Percentiles rank a stretch among this genome's conserved stretches.
Evolutionary conservation across 1,284 basidiomycete species (phyloP).

Genomic region (Termitomyces sp.): DNA sequence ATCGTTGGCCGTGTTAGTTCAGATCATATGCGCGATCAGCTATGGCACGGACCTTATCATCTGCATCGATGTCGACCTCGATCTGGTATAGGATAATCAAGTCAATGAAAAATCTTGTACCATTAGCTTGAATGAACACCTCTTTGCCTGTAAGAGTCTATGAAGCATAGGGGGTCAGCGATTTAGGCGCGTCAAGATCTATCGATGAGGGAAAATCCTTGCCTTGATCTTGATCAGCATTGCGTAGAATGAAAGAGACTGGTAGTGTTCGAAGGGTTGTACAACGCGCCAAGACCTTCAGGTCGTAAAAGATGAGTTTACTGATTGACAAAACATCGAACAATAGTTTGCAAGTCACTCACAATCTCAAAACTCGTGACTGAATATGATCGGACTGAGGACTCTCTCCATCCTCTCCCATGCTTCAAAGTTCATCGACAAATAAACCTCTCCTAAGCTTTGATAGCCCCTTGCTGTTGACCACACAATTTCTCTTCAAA

Average conservation of each 20-base stretch:
- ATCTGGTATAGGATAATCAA: constrained; percentile 47
- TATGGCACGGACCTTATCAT: constrained; percentile 68
- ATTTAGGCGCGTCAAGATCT: constrained; percentile 12
- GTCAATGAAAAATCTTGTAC: background rate
- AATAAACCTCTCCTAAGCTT: too few species aligned
- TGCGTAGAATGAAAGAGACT: constrained; percentile 18
- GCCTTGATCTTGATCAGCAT: constrained; percentile 88
- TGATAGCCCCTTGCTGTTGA: background rate
- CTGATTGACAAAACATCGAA: background rate
- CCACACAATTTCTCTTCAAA: background rate
- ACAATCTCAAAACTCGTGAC: too few species aligned
- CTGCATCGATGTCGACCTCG: constrained; percentile 92
- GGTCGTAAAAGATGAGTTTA: background rate
- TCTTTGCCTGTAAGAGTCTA: constrained; percentile 93
- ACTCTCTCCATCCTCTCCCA: too few species aligned
- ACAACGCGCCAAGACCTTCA: constrained; percentile 7
- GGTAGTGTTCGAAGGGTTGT: constrained; percentile 2
- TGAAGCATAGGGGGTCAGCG: constrained; percentile 8
- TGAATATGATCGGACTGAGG: too few species aligned
- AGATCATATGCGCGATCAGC: background rate
- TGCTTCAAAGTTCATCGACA: too few species aligned
- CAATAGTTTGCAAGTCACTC: too few species aligned
- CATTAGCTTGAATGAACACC: constrained; percentile 37
- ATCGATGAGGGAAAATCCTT: constrained; percentile 15
- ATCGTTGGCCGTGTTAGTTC: background rate